Evolutionary conservation across 2,329 filamentous ascomycete species (phyloP), one percentile per base, ranked within the genome.

Genomic region (Colletotrichum sp.): DNA sequence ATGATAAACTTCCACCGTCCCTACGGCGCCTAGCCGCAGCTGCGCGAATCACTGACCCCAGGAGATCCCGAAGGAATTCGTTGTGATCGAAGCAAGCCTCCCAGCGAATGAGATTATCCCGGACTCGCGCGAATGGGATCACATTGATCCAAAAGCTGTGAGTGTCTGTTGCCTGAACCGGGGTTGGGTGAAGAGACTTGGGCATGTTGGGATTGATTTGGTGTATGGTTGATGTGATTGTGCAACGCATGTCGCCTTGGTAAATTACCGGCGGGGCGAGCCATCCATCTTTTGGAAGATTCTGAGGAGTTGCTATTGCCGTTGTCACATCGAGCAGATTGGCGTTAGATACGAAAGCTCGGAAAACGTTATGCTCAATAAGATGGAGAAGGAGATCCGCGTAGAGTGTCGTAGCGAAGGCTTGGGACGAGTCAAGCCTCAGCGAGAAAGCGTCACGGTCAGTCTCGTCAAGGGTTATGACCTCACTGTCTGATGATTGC

Each of bases 131-230:
- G 6, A 75, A 77, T 8, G 76, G 76, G 25, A 77, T 61, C 44
- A 77, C 30, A 16, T 77, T 75, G 39, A 77, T 75, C 68, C 69
- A 77, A 19, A 65, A 13, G 19, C 66, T 69, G 27, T 77, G 76
- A 4, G 36, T 11, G 16, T 29, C 27, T 22, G 34, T 72, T 52
- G 63, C 29, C 49, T 77, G 76, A 8, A 67, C 36, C 5, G 16
- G 39, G 15, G 69, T 75, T 15, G 76, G 72, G 8, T 44, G 6
- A 15, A 77, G 69, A n/a, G 36, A 72, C n/a, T 11, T 8, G 2
- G 76, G 76, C 12, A 77, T 77, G 6, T 76, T 63, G 9, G 72
- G 72, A 25, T 77, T 70, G 11, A 77, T 32, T 32, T 62, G 59
- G 27, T 62, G 59, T 32, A 62, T 62, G 59, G 59, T 62, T n/a